Evolutionary conservation across 2,329 filamentous ascomycete species (phyloP).

Genomic region (Arthrobotrys musiformis): DNA sequence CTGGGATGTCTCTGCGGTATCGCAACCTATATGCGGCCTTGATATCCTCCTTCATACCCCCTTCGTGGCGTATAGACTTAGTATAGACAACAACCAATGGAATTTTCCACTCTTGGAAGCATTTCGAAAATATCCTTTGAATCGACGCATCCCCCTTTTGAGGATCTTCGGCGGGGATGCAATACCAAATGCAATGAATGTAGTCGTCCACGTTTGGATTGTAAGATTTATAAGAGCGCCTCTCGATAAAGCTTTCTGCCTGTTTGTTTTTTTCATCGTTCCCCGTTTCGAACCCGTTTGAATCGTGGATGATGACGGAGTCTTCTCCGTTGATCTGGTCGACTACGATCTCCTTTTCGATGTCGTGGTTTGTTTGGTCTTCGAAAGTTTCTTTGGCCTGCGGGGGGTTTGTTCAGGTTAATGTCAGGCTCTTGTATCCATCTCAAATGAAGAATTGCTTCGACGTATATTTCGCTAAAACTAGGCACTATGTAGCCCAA

Average conservation of each 20-base stretch:
- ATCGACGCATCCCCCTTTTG: constrained; percentile 1
- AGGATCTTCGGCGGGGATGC: neutral
- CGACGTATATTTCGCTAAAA: too few relatives aligned
- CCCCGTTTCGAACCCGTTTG: constrained; percentile 28
- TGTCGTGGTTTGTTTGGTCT: constrained; percentile 21
- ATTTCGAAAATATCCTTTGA: constrained; percentile 18
- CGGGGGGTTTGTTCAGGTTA: neutral
- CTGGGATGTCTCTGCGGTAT: neutral
- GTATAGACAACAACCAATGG: constrained; percentile 33
- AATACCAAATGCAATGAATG: constrained; percentile 42
- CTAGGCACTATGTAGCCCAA: too few relatives aligned
- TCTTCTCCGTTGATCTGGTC: constrained; percentile 17
- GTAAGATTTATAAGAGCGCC: neutral
- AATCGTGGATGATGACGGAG: constrained; percentile 37
- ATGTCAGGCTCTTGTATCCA: neutral
- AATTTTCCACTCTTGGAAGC: constrained; percentile 27
- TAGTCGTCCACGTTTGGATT: neutral
- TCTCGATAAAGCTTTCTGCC: constrained; percentile 5
- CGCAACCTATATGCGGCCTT: neutral
- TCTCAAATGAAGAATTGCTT: neutral
- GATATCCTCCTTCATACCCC: neutral
- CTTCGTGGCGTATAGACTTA: neutral
- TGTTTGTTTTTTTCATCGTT: constrained; percentile 11
- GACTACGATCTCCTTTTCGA: constrained; percentile 32
- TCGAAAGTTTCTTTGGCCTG: neutral